Conservation (phyloP, 1,139 yeast species). For the Schizosaccharomyces versatilis region DNA sequence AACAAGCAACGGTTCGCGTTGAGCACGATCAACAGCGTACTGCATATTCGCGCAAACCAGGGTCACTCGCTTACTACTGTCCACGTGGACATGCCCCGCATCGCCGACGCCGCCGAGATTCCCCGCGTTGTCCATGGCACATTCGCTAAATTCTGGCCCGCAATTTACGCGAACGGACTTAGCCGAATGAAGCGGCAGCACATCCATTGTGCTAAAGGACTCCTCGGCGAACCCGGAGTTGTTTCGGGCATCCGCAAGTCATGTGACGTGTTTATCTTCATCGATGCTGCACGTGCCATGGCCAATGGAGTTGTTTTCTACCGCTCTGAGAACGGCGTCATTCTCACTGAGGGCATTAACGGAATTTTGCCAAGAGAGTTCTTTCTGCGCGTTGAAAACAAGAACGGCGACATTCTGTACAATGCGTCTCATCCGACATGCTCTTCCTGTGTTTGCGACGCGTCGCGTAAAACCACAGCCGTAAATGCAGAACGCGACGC, state of each 20-base stretch:
- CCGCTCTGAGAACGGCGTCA: conserved; percentile 51
- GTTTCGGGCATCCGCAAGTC: conserved; percentile 53
- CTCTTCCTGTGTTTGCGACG: too few species aligned
- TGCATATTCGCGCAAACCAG: conserved; percentile 63
- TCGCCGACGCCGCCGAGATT: conserved; percentile 8
- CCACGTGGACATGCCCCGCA: conserved; percentile 23
- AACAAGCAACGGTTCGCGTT: conserved; percentile 47
- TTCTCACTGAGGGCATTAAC: conserved; percentile 40
- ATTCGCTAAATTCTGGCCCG: conserved; percentile 26
- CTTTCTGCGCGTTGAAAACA: conserved; percentile 22
- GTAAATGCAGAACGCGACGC: not conserved
- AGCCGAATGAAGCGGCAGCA: conserved; percentile 57
- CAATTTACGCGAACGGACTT: conserved; percentile 32
- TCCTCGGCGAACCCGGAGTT: conserved; percentile 22
- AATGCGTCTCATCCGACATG: not conserved
- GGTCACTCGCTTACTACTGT: conserved; percentile 53
- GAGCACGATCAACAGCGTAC: conserved; percentile 16
- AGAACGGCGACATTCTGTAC: not conserved
- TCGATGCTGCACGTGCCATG: conserved; percentile 32
- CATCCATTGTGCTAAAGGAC: conserved; percentile 48
- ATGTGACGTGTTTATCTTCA: conserved; percentile 38
- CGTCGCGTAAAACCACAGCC: not conserved
- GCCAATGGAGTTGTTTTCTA: conserved; percentile 32
- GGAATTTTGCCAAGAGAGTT: conserved; percentile 31
- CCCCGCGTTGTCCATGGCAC: conserved; percentile 60